Evolutionary conservation across 106 monocot genomes (phyloP), one percentile per base, ranked within the genome.

Genomic region (Chionographis japonica): DNA sequence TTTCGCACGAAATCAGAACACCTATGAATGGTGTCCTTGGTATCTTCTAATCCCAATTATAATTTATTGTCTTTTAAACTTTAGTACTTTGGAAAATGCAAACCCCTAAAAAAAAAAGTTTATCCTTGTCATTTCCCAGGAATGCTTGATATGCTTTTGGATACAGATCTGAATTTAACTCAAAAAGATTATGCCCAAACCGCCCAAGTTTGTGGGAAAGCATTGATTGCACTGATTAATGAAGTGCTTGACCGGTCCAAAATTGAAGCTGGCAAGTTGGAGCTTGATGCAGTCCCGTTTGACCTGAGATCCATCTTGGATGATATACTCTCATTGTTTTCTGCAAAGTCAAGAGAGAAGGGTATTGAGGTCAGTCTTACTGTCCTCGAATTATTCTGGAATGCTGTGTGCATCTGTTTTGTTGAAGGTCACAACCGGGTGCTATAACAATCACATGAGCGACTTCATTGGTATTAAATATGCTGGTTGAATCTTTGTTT

Each of bases 11-110:
- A 69, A 98, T 98, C 57, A 80, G 97, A 82, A 98, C 97, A 27
- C 97, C 97, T 40, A 98, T 98, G 97, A 93, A 98, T 80, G 97
- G 97, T 4, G 97, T 98, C 35, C 85, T 98, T 60, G 97, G 97
- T 98, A 90, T 80, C 62, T 55, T 6, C 15, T 1, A 15, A 40
- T 27, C 36, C 58, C 8, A 40, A 40, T 56, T n/a, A 16, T 65
- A 39, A 27, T 6, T 55, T 16, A 67, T 50, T 37, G 27, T 27
- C 27, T 27, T 70, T 13, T 61, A 27, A 11, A 14, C 46, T 52
- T 36, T 35, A 4, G 2, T 52, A 20, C 7, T n/a, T 50, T 35
- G 18, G 53, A 53, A 27, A 66, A 51, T n/a, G 6, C 40, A 46
- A 46, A 46, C 13, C 12, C 68, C 38, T 50, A 18, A 8, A 40